Percentiles rank a stretch among this genome's conserved stretches.
Conservation (phyloP, 169 alveolate genomes). For the Plasmodium gaboni region DNA sequence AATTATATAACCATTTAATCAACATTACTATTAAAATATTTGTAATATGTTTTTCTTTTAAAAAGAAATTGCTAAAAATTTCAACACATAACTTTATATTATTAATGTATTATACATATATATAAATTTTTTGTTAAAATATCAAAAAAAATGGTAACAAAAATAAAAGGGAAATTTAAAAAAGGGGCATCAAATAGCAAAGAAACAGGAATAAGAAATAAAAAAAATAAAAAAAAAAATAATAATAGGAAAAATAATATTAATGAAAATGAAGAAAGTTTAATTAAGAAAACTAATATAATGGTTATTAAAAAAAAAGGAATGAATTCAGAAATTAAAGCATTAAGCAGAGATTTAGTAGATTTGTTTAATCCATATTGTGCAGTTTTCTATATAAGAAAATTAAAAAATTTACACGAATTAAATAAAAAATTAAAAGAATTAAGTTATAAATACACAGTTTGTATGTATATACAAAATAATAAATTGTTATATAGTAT, state of each 20-base stretch:
- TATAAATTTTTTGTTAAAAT: neutral
- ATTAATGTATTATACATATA: neutral
- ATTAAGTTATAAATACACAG: constrained; percentile 55
- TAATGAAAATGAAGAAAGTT: constrained; percentile 32
- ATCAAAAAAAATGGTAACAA: constrained; percentile 11
- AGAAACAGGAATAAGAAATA: neutral
- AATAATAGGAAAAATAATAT: constrained; percentile 1
- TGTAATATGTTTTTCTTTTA: too few species aligned
- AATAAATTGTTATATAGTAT: constrained; percentile 36
- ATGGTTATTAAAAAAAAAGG: constrained; percentile 48
- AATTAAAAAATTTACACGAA: constrained; percentile 27
- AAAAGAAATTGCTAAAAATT: too few species aligned
- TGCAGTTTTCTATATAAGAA: constrained; percentile 24
- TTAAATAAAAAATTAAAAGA: constrained; percentile 61
- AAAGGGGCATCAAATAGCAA: neutral
- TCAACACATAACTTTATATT: neutral
- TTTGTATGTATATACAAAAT: constrained; percentile 34
- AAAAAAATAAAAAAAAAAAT: constrained; percentile 1
- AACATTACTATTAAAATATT: too few species aligned
- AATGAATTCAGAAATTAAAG: constrained; percentile 34
- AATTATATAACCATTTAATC: neutral
- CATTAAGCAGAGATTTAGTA: constrained; percentile 32
- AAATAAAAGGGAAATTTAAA: neutral
- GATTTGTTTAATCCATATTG: constrained; percentile 56
- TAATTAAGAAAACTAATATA: constrained; percentile 57